Percentiles rank a stretch among this genome's conserved stretches.
phyloP scores from a whole-genome alignment of 2,329 filamentous ascomycete species.

The Scedosporium apiospermum region DNA sequence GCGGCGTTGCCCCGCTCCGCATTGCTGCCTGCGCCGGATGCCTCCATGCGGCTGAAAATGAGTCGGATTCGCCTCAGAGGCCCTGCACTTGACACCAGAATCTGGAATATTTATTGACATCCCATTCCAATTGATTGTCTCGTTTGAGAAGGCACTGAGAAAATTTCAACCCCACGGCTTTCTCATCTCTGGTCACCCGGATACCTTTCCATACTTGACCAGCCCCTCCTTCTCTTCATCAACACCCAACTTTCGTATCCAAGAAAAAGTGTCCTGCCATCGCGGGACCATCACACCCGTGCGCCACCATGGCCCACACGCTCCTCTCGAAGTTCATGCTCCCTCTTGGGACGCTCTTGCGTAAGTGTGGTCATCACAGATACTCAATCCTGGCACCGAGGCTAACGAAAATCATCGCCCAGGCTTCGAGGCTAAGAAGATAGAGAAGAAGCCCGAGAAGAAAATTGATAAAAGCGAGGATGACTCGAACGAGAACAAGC shows the following conservation, averaged over 20 bases:
- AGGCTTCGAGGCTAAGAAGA: neutral
- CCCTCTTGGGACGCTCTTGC: neutral
- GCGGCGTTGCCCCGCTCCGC: neutral
- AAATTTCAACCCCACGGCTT: neutral
- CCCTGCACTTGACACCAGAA: neutral
- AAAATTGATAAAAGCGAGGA: neutral
- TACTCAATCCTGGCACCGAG: neutral
- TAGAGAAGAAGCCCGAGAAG: neutral
- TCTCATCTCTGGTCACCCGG: neutral
- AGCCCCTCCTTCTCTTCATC: neutral
- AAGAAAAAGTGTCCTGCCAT: neutral
- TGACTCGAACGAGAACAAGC: neutral
- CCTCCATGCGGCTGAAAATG: neutral
- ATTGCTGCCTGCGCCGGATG: neutral
- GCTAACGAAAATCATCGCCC: neutral
- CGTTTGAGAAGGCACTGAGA: neutral
- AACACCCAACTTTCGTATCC: neutral
- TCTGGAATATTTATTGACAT: neutral
- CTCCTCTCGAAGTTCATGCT: neutral
- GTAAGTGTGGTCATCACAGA: neutral
- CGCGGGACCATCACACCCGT: neutral
- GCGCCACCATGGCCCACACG: neutral
- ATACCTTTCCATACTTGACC: neutral
- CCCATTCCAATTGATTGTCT: neutral
- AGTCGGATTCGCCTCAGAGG: neutral